Evolutionary conservation across 1,284 basidiomycete genomes (phyloP).

Genomic region (Hemileia vastatrix): DNA sequence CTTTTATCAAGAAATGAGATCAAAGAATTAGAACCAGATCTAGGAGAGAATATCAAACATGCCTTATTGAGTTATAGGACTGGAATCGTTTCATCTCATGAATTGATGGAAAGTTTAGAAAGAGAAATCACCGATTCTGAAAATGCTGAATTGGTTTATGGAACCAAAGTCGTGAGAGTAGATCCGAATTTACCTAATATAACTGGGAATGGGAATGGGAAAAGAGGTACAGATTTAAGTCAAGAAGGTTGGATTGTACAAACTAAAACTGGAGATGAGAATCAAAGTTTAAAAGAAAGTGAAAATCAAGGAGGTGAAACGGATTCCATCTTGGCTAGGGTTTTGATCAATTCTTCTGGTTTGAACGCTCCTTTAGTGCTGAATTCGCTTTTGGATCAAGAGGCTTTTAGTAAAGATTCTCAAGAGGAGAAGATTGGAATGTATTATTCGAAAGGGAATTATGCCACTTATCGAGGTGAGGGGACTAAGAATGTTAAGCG

Average conservation of each 20-base stretch:
- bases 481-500: no score
- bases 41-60: constrained; percentile 59
- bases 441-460: no score
- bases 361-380: no score
- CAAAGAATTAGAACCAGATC: constrained; percentile 66
- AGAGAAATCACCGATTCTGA: constrained; percentile 51
- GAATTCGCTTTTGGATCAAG: no score
- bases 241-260: constrained; percentile 55
- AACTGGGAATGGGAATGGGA: no score
- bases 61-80: constrained; percentile 78
- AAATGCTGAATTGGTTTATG: constrained; percentile 65
- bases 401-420: no score
- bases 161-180: constrained; percentile 77
- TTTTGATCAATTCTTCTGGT: constrained; percentile 79
- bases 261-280: constrained; percentile 45
- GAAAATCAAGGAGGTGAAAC: constrained; percentile 8
- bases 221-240: no score
- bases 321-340: constrained; percentile 70
- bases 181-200: constrained; percentile 51
- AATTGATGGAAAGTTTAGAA: constrained; percentile 41
- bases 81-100: constrained; percentile 82
- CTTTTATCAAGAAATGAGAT: no score
- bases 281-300: no score
- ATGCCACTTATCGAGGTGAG: no score
- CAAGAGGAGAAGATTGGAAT: no score